Conservation (phyloP, 2,329 filamentous ascomycete genomes). For the Sclerotinia subarctica region DNA sequence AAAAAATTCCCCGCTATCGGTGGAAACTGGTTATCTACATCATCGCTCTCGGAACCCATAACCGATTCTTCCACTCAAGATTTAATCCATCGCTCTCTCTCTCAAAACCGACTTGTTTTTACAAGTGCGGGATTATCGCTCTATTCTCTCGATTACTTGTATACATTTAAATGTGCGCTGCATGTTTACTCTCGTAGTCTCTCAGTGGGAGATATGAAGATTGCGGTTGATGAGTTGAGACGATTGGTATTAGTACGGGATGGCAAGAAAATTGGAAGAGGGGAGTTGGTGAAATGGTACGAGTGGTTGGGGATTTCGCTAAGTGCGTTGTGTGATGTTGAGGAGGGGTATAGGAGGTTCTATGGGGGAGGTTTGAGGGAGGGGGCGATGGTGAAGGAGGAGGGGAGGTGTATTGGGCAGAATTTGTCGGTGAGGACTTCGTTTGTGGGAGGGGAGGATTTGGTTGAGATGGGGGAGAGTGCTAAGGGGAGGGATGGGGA, state of each 20-base stretch:
- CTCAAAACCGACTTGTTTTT: slow-evolving; percentile 61
- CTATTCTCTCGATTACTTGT: slow-evolving; percentile 58
- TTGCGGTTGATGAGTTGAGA: slow-evolving; percentile 61
- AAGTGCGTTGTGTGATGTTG: slow-evolving; percentile 51
- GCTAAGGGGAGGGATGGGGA: slow-evolving; percentile 28
- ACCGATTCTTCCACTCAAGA: slow-evolving; percentile 48
- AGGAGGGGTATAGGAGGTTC: slow-evolving; percentile 53
- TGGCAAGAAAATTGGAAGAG: slow-evolving; percentile 48
- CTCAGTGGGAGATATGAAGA: slow-evolving; percentile 45
- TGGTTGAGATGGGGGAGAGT: slow-evolving; percentile 29
- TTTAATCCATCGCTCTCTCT: slow-evolving; percentile 54
- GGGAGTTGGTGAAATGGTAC: slow-evolving; percentile 54
- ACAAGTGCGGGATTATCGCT: slow-evolving; percentile 57
- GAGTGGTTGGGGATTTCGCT: slow-evolving; percentile 54
- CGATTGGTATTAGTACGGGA: slow-evolving; percentile 55
- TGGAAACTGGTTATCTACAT: slow-evolving; percentile 32
- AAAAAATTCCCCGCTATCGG: slow-evolving; percentile 46
- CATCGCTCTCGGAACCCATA: slow-evolving; percentile 43
- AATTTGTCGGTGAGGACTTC: slow-evolving; percentile 26
- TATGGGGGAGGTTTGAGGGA: slow-evolving; percentile 50
- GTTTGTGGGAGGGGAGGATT: slow-evolving; percentile 21
- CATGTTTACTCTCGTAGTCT: slow-evolving; percentile 53
- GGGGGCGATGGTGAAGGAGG: slow-evolving; percentile 46
- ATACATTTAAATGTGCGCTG: slow-evolving; percentile 61
- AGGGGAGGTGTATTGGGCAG: slow-evolving; percentile 29